These are phyloP conservation scores for Zygosaccharomyces sapae DNA, from an alignment of 1,139 yeast genomes.

Conservation along the genomic window DNA sequence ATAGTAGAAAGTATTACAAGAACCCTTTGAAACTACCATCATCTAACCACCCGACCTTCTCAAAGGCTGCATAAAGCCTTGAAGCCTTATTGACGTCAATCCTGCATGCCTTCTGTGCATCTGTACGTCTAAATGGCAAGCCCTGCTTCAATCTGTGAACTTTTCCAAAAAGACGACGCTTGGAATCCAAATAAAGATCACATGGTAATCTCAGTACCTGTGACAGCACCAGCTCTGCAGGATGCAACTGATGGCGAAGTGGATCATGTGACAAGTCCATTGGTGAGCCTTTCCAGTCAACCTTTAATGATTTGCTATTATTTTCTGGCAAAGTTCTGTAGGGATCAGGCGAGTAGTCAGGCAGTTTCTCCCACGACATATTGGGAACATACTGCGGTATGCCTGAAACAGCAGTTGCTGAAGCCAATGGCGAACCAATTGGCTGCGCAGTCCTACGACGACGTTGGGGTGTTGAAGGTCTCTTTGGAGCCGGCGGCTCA, in stretches of 20 bases:
- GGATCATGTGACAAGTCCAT: slow-evolving; percentile 86
- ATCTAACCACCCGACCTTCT: slow-evolving; percentile 91
- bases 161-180: slow-evolving; percentile 87
- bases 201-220: slow-evolving; percentile 85
- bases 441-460: slow-evolving; percentile 15
- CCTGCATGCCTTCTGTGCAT: slow-evolving; percentile 97
- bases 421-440: slow-evolving; percentile 28
- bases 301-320: slow-evolving; percentile 65
- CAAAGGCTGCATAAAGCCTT: slow-evolving; percentile 86
- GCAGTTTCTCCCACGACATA: slow-evolving; percentile 55
- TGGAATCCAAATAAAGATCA: slow-evolving; percentile 83
- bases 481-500: slow-evolving; percentile 5
- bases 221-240: slow-evolving; percentile 86
- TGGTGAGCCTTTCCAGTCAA: slow-evolving; percentile 98
- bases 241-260: slow-evolving; percentile 65
- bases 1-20: slow-evolving; percentile 31
- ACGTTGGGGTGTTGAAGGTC: slow-evolving; percentile 24
- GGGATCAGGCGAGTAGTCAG: slow-evolving; percentile 75
- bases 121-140: slow-evolving; percentile 90
- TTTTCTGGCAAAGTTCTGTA: slow-evolving; percentile 57
- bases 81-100: slow-evolving; percentile 97
- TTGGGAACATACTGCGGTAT: slow-evolving; percentile 31
- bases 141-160: slow-evolving; percentile 70
- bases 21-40: slow-evolving; percentile 65
- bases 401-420: slow-evolving; percentile 19